A percentile compares a stretch with the other conserved stretches of the same genome.
Evolutionary conservation across 306 rosid genomes (phyloP).

Genomic region (Notholithocarpus densiflorus): DNA sequence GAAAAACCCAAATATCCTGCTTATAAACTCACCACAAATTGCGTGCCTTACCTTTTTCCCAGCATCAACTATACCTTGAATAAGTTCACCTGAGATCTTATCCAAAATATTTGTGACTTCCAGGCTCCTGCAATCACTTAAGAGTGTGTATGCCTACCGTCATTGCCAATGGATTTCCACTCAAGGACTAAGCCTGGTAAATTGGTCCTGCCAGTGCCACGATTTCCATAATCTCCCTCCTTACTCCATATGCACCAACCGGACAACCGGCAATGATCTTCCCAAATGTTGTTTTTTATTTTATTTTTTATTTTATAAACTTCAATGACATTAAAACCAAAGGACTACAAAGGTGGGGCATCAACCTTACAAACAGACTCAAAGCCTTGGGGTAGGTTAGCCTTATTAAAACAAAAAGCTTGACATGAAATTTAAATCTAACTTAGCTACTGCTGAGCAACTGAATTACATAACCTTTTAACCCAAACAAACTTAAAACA

Average conservation of each 20-base stretch:
- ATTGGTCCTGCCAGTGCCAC: constrained; percentile 96
- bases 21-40: constrained; percentile 78
- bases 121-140: constrained; percentile 74
- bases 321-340: no score
- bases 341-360: no score
- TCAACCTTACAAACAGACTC: no score
- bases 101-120: constrained; percentile 68
- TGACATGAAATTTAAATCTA: no score
- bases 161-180: constrained; percentile 84
- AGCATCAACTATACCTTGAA: constrained; percentile 69
- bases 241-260: constrained; percentile 80
- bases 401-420: no score
- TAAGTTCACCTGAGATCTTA: constrained; percentile 66
- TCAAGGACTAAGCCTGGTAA: constrained; percentile 95
- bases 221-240: constrained; percentile 80
- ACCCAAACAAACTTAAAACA: no score
- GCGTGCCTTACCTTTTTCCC: constrained; percentile 87
- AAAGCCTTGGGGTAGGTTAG: no score
- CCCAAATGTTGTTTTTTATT: no score
- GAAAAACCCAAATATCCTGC: constrained; percentile 94
- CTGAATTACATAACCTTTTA: no score
- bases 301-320: no score
- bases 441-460: no score
- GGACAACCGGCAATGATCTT: constrained; percentile 20
- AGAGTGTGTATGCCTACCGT: constrained; percentile 76